phyloP scores from a whole-genome alignment of 2,329 filamentous ascomycete species.

The Dothistroma pini region DNA sequence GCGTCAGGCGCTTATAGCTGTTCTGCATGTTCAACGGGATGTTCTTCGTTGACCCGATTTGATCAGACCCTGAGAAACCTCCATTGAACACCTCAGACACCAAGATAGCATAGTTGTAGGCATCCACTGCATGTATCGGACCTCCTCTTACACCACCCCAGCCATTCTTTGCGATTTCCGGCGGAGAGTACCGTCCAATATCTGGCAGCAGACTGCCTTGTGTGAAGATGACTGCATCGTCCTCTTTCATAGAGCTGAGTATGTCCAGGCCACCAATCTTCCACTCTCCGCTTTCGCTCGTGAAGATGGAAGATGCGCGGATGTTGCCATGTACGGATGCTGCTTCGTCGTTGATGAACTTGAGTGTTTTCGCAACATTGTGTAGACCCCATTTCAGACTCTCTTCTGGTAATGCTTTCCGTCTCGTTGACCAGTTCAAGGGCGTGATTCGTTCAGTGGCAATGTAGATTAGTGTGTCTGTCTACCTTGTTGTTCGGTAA shows the following conservation, averaged over 20 bases:
- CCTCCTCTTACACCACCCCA: slow-evolving; percentile 88
- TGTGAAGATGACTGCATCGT: slow-evolving; percentile 88
- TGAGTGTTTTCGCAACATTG: slow-evolving; percentile 82
- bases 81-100: slow-evolving; percentile 93
- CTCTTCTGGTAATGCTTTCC: slow-evolving; percentile 83
- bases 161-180: slow-evolving; percentile 79
- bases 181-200: slow-evolving; percentile 76
- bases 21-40: slow-evolving; percentile 86
- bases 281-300: slow-evolving; percentile 96
- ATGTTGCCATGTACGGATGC: slow-evolving; percentile 86
- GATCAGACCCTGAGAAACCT: slow-evolving; percentile 69
- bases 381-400: slow-evolving; percentile 96
- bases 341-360: slow-evolving; percentile 94
- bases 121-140: slow-evolving; percentile 76
- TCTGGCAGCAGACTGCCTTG: slow-evolving; percentile 87
- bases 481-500: slow-evolving; percentile 54
- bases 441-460: slow-evolving; percentile 88
- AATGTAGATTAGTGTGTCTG: slow-evolving; percentile 92
- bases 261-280: slow-evolving; percentile 93
- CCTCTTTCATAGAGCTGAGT: slow-evolving; percentile 90
- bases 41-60: slow-evolving; percentile 79
- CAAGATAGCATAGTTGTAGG: slow-evolving; percentile 79
- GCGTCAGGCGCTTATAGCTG: slow-evolving; percentile 84
- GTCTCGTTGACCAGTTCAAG: slow-evolving; percentile 82
- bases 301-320: slow-evolving; percentile 82